Conservation (phyloP, 177 flowering plant species). For the Vitis hybrid region DNA sequence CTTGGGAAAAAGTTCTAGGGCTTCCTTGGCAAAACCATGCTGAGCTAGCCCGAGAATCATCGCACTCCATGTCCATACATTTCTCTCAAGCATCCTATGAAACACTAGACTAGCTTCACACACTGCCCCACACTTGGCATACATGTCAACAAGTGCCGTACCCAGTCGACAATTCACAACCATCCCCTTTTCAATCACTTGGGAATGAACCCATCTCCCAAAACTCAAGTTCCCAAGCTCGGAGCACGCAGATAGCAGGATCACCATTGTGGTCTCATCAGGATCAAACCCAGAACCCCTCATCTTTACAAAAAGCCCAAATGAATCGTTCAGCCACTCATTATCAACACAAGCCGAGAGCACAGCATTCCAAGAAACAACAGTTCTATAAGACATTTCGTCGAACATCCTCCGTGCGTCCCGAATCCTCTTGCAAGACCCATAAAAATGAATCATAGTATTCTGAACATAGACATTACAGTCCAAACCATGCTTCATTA, state of each 20-base stretch:
- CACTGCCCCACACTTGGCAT: constrained; percentile 63
- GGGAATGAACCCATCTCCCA: constrained; percentile 67
- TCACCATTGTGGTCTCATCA: constrained; percentile 71
- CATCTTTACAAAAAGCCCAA: constrained; percentile 48
- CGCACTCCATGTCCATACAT: constrained; percentile 90
- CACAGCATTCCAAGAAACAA: constrained; percentile 74
- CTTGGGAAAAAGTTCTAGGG: constrained; percentile 43
- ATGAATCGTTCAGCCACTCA: constrained; percentile 29
- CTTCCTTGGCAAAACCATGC: constrained; percentile 63
- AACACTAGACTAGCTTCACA: constrained; percentile 41
- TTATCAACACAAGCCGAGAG: constrained; percentile 51
- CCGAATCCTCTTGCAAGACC: constrained; percentile 41
- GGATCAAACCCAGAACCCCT: constrained; percentile 41
- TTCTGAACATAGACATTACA: constrained; percentile 60
- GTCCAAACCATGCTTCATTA: constrained; percentile 48
- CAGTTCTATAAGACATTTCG: constrained; percentile 45
- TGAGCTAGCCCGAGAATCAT: constrained; percentile 81
- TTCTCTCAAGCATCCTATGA: constrained; percentile 42
- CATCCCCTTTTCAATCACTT: constrained; percentile 46
- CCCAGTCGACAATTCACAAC: constrained; percentile 54
- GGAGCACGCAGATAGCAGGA: constrained; percentile 59
- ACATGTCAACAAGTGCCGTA: constrained; percentile 79
- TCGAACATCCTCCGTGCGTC: constrained; percentile 61
- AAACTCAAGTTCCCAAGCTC: constrained; percentile 61
- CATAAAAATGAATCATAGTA: constrained; percentile 56